phyloP scores from a whole-genome alignment of 192 early-diverging fungal species.

The Umbelopsis ramanniana region DNA sequence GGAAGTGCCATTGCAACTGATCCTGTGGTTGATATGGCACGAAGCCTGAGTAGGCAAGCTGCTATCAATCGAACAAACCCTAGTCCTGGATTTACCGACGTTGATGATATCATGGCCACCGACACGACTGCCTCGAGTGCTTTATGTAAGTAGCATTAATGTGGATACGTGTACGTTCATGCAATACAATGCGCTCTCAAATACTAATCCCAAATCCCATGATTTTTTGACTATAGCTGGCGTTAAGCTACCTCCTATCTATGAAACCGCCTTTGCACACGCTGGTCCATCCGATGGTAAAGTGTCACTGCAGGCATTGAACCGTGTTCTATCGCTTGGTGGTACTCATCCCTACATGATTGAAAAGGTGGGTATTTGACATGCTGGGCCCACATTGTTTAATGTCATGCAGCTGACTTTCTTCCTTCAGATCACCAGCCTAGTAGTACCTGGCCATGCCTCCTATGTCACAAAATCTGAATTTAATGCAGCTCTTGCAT shows the following conservation, averaged over 20 bases:
- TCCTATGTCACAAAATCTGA: constrained; percentile 61
- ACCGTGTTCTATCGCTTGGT: constrained; percentile 43
- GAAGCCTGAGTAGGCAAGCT: not conserved
- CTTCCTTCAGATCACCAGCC: constrained; percentile 18
- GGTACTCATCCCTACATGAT: not conserved
- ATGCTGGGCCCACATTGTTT: not conserved
- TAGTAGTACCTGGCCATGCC: constrained; percentile 49
- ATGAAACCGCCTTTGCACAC: constrained; percentile 50
- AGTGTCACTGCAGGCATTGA: constrained; percentile 48
- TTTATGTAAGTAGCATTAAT: not conserved
- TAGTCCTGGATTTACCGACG: not conserved
- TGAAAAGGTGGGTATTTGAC: not conserved
- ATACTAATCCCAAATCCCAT: too few species aligned
- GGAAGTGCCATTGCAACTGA: constrained; percentile 20
- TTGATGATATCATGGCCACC: constrained; percentile 9
- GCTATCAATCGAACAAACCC: not conserved
- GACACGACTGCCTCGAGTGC: not conserved
- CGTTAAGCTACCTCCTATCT: constrained; percentile 50
- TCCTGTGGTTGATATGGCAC: constrained; percentile 18
- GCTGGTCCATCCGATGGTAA: constrained; percentile 47
- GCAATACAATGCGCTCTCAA: too few species aligned
- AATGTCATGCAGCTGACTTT: not conserved
- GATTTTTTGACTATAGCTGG: constrained; percentile 42
- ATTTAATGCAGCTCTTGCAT: constrained; percentile 72
- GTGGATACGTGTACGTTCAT: not conserved